Percentiles rank a stretch among this genome's conserved stretches.
These are phyloP conservation scores for Nothophoma quercina DNA, from an alignment of 2,329 filamentous ascomycete species.

Conservation along the genomic window DNA sequence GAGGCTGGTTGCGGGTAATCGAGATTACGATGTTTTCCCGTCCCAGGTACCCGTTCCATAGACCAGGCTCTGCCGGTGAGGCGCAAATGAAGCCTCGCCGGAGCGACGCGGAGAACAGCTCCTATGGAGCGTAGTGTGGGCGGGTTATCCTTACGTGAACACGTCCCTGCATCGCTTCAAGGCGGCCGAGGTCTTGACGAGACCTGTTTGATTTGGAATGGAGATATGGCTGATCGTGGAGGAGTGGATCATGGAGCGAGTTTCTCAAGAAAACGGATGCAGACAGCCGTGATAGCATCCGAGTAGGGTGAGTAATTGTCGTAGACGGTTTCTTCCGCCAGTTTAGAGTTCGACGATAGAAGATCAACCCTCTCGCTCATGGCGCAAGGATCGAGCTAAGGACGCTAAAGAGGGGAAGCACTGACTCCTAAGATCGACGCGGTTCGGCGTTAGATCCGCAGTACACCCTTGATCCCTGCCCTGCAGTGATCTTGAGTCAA, in stretches of 20 bases:
- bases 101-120: neutral
- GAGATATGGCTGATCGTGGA: neutral
- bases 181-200: neutral
- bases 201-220: neutral
- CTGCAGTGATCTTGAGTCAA: conserved; percentile 1
- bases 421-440: conserved; percentile 2
- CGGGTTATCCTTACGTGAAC: neutral
- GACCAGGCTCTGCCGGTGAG: neutral
- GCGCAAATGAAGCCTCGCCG: neutral
- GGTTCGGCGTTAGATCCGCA: neutral
- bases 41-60: neutral
- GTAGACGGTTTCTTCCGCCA: neutral
- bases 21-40: neutral
- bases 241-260: neutral
- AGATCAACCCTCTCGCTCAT: no score
- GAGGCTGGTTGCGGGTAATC: neutral
- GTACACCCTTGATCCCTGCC: conserved; percentile 1
- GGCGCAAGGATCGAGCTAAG: neutral
- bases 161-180: neutral
- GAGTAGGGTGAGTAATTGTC: no score
- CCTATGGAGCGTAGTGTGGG: neutral
- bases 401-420: no score
- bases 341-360: conserved; percentile 2
- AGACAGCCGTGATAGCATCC: neutral
- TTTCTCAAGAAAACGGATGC: neutral